Percentiles rank a stretch among this genome's conserved stretches.
phyloP scores from a whole-genome alignment of 192 early-diverging fungal genomes.

The Coemansia sp. region DNA sequence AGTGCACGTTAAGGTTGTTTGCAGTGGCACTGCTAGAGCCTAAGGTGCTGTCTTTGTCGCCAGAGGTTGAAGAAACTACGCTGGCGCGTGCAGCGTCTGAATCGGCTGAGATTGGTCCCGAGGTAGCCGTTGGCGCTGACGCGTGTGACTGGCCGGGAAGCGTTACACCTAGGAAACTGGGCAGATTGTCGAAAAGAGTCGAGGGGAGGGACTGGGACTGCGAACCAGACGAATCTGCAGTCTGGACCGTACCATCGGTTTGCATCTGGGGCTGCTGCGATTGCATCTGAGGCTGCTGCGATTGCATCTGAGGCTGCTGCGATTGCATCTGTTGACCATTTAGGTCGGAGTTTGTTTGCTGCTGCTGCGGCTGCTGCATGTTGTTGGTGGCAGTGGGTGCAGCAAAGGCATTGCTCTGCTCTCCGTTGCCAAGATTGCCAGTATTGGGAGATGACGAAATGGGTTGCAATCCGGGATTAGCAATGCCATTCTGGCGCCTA shows the following conservation, averaged over 20 bases:
- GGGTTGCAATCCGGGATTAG: background rate
- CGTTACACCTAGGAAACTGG: slow-evolving; percentile 22
- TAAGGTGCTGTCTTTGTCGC: background rate
- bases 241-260: background rate
- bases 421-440: background rate
- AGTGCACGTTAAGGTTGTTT: background rate
- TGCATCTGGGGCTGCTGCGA: slow-evolving; percentile 12
- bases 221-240: background rate
- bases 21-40: background rate
- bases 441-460: background rate
- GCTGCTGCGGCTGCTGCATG: slow-evolving; percentile 9
- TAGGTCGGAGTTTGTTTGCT: background rate
- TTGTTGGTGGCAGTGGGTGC: background rate
- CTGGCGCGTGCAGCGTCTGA: background rate
- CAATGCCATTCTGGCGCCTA: background rate
- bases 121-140: background rate
- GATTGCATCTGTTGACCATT: background rate
- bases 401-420: background rate
- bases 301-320: slow-evolving; percentile 11
- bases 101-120: background rate
- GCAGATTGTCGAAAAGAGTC: slow-evolving; percentile 29
- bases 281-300: slow-evolving; percentile 12
- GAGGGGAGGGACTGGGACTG: slow-evolving; percentile 24
- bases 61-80: too few relatives aligned
- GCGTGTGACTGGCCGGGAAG: slow-evolving; percentile 20